phyloP scores from a whole-genome alignment of 140 eudicot species.

The Erigeron philadelphicus region DNA sequence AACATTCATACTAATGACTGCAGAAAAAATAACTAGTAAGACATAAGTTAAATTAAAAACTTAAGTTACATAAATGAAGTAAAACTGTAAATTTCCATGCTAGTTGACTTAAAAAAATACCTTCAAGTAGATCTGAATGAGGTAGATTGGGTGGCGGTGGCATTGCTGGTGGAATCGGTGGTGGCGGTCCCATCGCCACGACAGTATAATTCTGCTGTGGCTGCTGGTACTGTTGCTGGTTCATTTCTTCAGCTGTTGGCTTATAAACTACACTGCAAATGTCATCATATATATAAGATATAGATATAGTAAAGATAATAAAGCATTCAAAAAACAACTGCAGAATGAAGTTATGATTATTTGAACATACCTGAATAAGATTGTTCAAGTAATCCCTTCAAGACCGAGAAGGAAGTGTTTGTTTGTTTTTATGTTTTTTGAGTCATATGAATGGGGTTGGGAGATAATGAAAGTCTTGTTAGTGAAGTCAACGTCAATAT shows the following conservation, averaged over 20 bases:
- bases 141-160: conserved; percentile 25
- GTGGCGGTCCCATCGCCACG: conserved; percentile 9
- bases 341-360: neutral
- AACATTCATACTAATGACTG: too few species aligned
- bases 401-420: too few species aligned
- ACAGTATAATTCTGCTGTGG: conserved; percentile 1
- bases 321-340: neutral
- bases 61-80: too few species aligned
- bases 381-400: neutral
- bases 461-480: too few species aligned
- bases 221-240: neutral
- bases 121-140: conserved; percentile 18
- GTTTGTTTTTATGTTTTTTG: too few species aligned
- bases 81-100: too few species aligned
- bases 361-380: neutral
- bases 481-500: too few species aligned
- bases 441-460: too few species aligned
- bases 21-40: too few species aligned
- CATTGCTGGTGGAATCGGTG: neutral
- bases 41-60: too few species aligned
- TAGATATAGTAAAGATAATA: too few species aligned
- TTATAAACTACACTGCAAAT: conserved; percentile 4
- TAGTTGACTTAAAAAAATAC: neutral
- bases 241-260: neutral
- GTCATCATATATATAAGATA: neutral